A percentile compares a stretch with the other conserved stretches of the same genome.
Conservation (phyloP, 345 rosid genomes). For the Hevea brasiliensis region DNA sequence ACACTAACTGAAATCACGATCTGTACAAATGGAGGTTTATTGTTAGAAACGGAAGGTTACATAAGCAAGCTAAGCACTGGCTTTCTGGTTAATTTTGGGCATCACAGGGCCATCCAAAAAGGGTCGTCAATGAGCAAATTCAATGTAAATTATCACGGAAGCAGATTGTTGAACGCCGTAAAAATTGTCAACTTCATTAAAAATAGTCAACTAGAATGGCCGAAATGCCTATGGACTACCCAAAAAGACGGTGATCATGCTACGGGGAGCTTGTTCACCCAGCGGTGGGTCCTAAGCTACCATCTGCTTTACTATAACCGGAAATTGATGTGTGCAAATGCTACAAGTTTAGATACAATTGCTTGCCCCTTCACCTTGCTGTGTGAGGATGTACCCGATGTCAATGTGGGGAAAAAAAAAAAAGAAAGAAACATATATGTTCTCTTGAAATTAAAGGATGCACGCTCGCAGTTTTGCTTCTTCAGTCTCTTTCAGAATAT, state of each 20-base stretch:
- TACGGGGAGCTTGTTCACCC: conserved; percentile 2
- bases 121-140: no score
- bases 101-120: no score
- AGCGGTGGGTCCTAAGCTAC: conserved; percentile 13
- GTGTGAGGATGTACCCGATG: background rate
- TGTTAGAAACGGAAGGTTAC: no score
- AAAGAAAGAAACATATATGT: background rate
- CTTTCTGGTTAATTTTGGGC: no score
- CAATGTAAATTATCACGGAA: no score
- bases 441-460: background rate
- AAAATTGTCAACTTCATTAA: no score
- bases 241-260: background rate
- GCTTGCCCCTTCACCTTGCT: conserved; percentile 5
- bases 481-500: background rate
- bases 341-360: conserved; percentile 6
- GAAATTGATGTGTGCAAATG: background rate
- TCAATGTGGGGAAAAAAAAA: background rate
- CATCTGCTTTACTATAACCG: background rate
- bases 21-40: no score
- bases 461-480: background rate
- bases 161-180: no score
- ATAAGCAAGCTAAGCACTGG: no score
- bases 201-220: background rate
- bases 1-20: no score
- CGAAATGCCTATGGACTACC: background rate